Evolutionary conservation across 1,284 basidiomycete genomes (phyloP), one percentile per base, ranked within the genome.

Genomic region (Cystobasidium sp.): DNA sequence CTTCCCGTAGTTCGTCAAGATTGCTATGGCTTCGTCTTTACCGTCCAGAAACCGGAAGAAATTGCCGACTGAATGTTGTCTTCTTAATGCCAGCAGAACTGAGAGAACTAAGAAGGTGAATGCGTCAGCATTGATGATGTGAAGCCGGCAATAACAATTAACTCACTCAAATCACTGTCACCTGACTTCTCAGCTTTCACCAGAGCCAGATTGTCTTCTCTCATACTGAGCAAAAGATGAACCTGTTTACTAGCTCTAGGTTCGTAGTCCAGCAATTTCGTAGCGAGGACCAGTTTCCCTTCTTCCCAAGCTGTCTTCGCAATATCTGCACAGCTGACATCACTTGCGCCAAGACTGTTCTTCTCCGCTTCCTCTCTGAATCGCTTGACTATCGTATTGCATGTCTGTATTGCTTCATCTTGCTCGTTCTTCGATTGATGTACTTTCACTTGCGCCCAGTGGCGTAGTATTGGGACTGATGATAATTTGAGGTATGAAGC

Each of bases 21-120:
- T 83, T 82, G 89, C 81, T 84, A 90, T 82, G 0, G 94, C 94
- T 24, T 87, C 87, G 3, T 94, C 87, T 46, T 85, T 84, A 75
- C 93, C 92, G 83, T 99, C 95, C 55, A 99, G 89, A 24, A 98
- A 86, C 16, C 90, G 89, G 87, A 99, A 98, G 84, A 99, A 98
- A 67, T 92, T 89, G 3, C 95, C 97, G 1, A 97, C 87, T 0
- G 92, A 87, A 39, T 97, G 86, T 14, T 90, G 87, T 66, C 91
- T 88, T 80, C 94, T 89, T 18, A 97, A 85, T 77, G 94, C 89
- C 3, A 97, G 85, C 8, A 97, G 85, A 58, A 97, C 94, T 80
- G 93, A 90, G 81, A 95, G 95, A 0, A 97, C 94, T 95, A 76
- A 20, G 22, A 10, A 9, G 39, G 46, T 14, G n/a, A 14, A n/a